Percentiles rank a stretch among this genome's conserved stretches.
phyloP scores from a whole-genome alignment of 768 basidiomycete genomes.

The Trametes villosa region DNA sequence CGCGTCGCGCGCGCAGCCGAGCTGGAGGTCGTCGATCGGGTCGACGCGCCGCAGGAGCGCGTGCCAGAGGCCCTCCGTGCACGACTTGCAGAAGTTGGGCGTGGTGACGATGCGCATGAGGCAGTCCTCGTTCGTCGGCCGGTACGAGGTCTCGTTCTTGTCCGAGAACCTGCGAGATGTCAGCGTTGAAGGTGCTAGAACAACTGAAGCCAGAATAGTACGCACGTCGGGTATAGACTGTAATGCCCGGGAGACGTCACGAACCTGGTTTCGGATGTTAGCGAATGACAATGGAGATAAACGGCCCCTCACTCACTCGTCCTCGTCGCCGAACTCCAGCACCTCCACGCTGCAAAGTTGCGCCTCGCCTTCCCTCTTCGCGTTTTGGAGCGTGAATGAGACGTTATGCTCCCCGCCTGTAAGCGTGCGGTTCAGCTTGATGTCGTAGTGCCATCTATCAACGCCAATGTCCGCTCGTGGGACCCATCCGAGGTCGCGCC shows the following conservation, averaged over 20 bases:
- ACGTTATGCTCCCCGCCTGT: slow-evolving; percentile 59
- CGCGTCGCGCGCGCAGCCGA: slow-evolving; percentile 40
- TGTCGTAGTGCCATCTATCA: slow-evolving; percentile 80
- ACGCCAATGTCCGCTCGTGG: slow-evolving; percentile 59
- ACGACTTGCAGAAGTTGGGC: slow-evolving; percentile 76
- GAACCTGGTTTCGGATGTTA: slow-evolving; percentile 51
- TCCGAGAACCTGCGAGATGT: slow-evolving; percentile 58
- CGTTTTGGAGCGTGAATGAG: slow-evolving; percentile 57
- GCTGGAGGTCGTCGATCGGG: slow-evolving; percentile 60
- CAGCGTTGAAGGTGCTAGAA: neutral
- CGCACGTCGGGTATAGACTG: slow-evolving; percentile 75
- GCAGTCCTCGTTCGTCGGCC: slow-evolving; percentile 85
- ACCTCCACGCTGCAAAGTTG: slow-evolving; percentile 81
- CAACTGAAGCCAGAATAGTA: neutral
- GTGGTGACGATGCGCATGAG: slow-evolving; percentile 76
- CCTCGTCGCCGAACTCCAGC: slow-evolving; percentile 67
- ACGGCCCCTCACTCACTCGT: slow-evolving; percentile 51
- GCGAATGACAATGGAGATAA: too few species aligned
- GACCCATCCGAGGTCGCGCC: slow-evolving; percentile 59
- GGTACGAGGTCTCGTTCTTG: slow-evolving; percentile 65
- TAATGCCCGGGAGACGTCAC: slow-evolving; percentile 59
- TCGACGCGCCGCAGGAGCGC: slow-evolving; percentile 60
- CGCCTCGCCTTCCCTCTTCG: slow-evolving; percentile 52
- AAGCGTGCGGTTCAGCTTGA: slow-evolving; percentile 47
- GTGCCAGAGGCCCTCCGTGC: slow-evolving; percentile 75